Conservation (phyloP, 768 basidiomycete species). For the Kwoniella europaea region DNA sequence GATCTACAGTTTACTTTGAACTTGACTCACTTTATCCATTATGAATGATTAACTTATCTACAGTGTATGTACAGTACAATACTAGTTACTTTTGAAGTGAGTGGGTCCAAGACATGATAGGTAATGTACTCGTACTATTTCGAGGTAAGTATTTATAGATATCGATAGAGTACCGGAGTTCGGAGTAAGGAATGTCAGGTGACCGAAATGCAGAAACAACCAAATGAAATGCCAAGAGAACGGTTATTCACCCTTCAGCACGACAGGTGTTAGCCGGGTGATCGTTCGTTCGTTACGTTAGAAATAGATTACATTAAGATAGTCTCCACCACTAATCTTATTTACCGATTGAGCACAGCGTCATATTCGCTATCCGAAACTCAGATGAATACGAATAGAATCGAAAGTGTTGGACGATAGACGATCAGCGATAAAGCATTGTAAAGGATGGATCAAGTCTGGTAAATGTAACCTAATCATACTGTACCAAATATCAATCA, state of each 20-base stretch:
- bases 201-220: neutral
- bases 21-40: neutral
- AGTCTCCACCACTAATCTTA: neutral
- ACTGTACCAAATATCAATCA: no score
- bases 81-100: neutral
- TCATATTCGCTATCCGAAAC: no score
- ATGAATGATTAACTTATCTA: neutral
- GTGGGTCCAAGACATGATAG: neutral
- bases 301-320: neutral
- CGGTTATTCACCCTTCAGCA: neutral
- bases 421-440: no score
- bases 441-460: no score
- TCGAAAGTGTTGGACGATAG: no score
- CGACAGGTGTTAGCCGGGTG: neutral
- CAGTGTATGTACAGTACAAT: neutral
- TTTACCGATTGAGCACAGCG: no score
- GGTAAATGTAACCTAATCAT: no score
- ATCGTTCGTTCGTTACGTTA: neutral
- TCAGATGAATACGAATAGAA: no score
- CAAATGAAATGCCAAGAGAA: neutral
- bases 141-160: neutral
- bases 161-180: neutral
- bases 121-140: neutral
- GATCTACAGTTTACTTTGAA: neutral
- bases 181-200: neutral